Percentiles rank a stretch among this genome's conserved stretches.
These are phyloP conservation scores for Aspergillus neotritici DNA, from an alignment of 2,329 filamentous ascomycete species.

Conservation along the genomic window DNA sequence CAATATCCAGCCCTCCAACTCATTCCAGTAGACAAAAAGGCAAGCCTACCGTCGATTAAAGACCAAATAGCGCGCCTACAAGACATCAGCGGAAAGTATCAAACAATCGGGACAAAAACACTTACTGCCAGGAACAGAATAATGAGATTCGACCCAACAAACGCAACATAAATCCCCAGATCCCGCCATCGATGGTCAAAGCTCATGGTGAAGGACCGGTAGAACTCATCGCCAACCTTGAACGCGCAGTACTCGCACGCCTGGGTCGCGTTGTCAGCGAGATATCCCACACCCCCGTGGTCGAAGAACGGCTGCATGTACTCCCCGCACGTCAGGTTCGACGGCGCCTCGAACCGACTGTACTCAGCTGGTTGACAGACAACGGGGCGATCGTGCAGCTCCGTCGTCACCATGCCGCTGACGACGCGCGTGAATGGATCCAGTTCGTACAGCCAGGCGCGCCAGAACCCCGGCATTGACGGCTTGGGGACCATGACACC, in stretches of 20 bases:
- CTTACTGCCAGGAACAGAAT: conserved; percentile 55
- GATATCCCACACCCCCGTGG: conserved; percentile 63
- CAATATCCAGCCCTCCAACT: too few species aligned
- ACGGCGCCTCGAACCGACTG: conserved; percentile 62
- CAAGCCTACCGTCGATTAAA: conserved; percentile 2
- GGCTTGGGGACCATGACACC: conserved; percentile 76
- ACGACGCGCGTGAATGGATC: conserved; percentile 80
- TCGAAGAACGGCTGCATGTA: conserved; percentile 71
- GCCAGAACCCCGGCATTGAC: conserved; percentile 74
- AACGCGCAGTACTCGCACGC: conserved; percentile 78
- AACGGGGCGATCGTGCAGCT: conserved; percentile 62
- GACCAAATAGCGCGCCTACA: conserved; percentile 2
- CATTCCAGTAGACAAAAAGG: background rate
- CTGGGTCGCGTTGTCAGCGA: conserved; percentile 60
- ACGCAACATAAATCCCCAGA: conserved; percentile 69
- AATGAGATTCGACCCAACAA: conserved; percentile 70
- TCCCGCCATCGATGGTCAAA: conserved; percentile 74
- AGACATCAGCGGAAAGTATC: conserved; percentile 1
- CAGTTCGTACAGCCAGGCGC: conserved; percentile 73
- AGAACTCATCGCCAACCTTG: conserved; percentile 75
- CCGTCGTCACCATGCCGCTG: conserved; percentile 71
- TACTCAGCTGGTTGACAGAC: conserved; percentile 57
- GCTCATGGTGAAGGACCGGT: conserved; percentile 58
- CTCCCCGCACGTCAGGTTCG: conserved; percentile 61
- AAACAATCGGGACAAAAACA: conserved; percentile 10